phyloP scores from a whole-genome alignment of 345 rosid species.

The Aquilaria yunnanensis region DNA sequence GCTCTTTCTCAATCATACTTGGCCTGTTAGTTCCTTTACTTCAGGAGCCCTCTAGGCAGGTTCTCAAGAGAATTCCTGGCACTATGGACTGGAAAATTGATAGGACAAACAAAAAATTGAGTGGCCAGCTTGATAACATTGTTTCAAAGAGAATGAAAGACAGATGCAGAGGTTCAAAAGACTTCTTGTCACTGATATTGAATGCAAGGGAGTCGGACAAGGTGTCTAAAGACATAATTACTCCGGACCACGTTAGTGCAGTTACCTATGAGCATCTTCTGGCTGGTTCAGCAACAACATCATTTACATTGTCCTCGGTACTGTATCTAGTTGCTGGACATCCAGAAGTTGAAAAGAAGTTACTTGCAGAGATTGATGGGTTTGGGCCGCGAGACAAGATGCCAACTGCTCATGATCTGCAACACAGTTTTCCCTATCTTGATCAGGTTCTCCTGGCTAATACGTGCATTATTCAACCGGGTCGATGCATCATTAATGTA shows the following conservation, averaged over 20 bases:
- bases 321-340: conserved; percentile 70
- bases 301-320: conserved; percentile 71
- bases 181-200: conserved; percentile 67
- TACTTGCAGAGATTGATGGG: conserved; percentile 67
- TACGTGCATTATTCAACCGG: not conserved
- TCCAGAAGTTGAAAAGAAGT: conserved; percentile 58
- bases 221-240: conserved; percentile 39
- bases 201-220: conserved; percentile 60
- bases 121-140: conserved; percentile 62
- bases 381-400: conserved; percentile 47
- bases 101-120: conserved; percentile 44
- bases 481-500: not conserved
- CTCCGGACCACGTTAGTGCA: conserved; percentile 72
- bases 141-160: conserved; percentile 60
- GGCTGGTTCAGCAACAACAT: conserved; percentile 86
- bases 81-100: conserved; percentile 85
- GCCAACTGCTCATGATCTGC: conserved; percentile 66
- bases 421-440: conserved; percentile 65
- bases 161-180: conserved; percentile 44
- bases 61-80: conserved; percentile 77
- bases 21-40: conserved; percentile 72
- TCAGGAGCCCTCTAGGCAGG: conserved; percentile 83
- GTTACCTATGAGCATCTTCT: conserved; percentile 91
- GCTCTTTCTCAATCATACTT: conserved; percentile 65
- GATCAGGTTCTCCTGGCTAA: conserved; percentile 42